These are phyloP conservation scores for Ascosphaera acerosa DNA, from an alignment of 2,329 filamentous ascomycete genomes.

Conservation along the genomic window DNA sequence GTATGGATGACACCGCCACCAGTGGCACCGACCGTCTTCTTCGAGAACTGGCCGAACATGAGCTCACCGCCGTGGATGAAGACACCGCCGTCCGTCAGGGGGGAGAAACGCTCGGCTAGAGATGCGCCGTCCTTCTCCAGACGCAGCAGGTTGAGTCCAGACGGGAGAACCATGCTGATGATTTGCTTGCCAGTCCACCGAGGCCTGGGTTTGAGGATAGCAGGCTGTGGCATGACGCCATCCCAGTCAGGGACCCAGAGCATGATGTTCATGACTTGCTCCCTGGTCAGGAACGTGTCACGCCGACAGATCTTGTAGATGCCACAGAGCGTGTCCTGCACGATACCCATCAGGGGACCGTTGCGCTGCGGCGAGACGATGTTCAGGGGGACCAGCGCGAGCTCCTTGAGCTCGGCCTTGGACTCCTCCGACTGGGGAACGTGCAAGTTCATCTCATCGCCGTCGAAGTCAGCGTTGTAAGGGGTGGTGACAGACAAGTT, in stretches of 20 bases:
- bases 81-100: constrained; percentile 50
- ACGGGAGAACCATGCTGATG: constrained; percentile 73
- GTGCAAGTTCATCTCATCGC: constrained; percentile 99
- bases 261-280: constrained; percentile 88
- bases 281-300: constrained; percentile 72
- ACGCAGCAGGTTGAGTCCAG: constrained; percentile 54
- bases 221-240: constrained; percentile 72
- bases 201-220: constrained; percentile 78
- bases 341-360: constrained; percentile 95
- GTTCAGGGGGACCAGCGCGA: constrained; percentile 94
- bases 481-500: constrained; percentile 95
- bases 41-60: constrained; percentile 71
- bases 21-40: constrained; percentile 82
- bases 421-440: constrained; percentile 96
- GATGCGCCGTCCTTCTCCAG: constrained; percentile 34
- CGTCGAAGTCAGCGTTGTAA: constrained; percentile 99
- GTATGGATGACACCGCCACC: constrained; percentile 83
- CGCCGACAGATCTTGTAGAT: constrained; percentile 90
- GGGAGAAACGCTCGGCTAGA: constrained; percentile 28
- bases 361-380: constrained; percentile 97
- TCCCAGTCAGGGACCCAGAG: constrained; percentile 98
- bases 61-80: constrained; percentile 70
- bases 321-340: constrained; percentile 90
- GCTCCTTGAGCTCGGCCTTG: constrained; percentile 72
- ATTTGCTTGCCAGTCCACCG: constrained; percentile 98